These are phyloP conservation scores for Parascedosporium putredinis DNA, from an alignment of 2,329 filamentous ascomycete genomes.

Conservation along the genomic window DNA sequence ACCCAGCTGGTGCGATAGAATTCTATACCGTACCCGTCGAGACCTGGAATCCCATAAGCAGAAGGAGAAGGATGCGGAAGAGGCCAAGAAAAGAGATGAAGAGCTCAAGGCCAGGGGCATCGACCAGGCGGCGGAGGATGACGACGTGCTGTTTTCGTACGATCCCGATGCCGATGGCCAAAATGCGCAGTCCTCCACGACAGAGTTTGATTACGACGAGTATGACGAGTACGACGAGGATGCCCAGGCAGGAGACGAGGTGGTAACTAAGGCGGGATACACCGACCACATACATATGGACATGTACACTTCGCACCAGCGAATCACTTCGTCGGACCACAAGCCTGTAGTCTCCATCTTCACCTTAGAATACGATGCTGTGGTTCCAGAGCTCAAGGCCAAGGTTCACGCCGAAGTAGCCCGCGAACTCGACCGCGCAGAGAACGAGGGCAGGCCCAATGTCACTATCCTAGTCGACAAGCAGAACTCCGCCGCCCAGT, in stretches of 20 bases:
- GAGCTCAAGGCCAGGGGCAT: slow-evolving; percentile 77
- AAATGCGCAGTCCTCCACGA: slow-evolving; percentile 68
- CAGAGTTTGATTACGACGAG: slow-evolving; percentile 47
- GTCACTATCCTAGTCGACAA: slow-evolving; percentile 74
- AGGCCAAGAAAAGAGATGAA: slow-evolving; percentile 62
- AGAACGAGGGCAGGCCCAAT: slow-evolving; percentile 79
- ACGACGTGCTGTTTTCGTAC: slow-evolving; percentile 81
- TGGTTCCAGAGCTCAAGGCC: slow-evolving; percentile 75
- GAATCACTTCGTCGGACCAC: slow-evolving; percentile 86
- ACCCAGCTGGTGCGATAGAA: slow-evolving; percentile 95
- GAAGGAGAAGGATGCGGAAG: slow-evolving; percentile 52
- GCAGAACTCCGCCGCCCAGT: slow-evolving; percentile 20
- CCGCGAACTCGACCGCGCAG: slow-evolving; percentile 75
- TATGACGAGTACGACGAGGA: slow-evolving; percentile 38
- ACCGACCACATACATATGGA: slow-evolving; percentile 44
- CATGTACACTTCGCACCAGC: slow-evolving; percentile 78
- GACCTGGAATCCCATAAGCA: slow-evolving; percentile 58
- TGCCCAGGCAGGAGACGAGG: slow-evolving; percentile 30
- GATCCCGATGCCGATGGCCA: slow-evolving; percentile 68
- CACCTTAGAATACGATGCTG: slow-evolving; percentile 72
- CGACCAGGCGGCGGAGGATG: slow-evolving; percentile 62
- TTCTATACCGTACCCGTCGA: slow-evolving; percentile 69
- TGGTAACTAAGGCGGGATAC: slow-evolving; percentile 48
- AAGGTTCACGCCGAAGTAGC: slow-evolving; percentile 80
- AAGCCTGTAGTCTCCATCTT: slow-evolving; percentile 85